Conservation (phyloP, 306 rosid genomes). For the Acacia confusa region DNA sequence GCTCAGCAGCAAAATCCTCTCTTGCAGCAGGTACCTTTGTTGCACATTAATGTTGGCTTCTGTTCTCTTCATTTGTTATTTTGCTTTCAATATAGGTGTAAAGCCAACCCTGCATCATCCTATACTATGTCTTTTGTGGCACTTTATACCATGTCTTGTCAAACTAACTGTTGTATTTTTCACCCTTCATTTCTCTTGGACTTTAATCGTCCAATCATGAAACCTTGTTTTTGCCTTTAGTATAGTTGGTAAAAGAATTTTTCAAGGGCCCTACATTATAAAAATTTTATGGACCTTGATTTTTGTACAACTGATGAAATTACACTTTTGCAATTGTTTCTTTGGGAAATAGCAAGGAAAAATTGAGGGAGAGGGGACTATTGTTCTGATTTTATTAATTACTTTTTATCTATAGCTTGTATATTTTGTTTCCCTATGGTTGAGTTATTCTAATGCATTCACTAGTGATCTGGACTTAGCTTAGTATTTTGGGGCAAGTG, state of each 20-base stretch:
- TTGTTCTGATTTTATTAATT: background rate
- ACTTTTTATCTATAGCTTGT: background rate
- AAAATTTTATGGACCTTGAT: background rate
- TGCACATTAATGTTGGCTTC: background rate
- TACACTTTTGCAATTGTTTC: background rate
- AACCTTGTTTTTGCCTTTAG: background rate
- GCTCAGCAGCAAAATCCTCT: conserved; percentile 72
- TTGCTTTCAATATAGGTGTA: background rate
- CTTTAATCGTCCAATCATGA: background rate
- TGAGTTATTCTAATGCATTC: background rate
- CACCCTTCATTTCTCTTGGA: background rate
- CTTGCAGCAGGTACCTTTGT: conserved; percentile 66
- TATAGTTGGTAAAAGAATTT: background rate
- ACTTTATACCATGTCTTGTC: background rate
- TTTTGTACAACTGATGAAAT: background rate
- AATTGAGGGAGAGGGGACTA: background rate
- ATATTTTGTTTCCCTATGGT: background rate
- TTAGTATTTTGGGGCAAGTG: background rate
- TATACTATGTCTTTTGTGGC: background rate
- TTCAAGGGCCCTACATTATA: background rate
- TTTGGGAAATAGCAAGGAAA: background rate
- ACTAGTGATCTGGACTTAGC: background rate
- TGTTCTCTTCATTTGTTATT: background rate
- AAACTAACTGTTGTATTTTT: background rate
- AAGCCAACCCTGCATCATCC: background rate